These are phyloP conservation scores for Gloeostereum incarnatum DNA, from an alignment of 768 basidiomycete species.

Conservation along the genomic window DNA sequence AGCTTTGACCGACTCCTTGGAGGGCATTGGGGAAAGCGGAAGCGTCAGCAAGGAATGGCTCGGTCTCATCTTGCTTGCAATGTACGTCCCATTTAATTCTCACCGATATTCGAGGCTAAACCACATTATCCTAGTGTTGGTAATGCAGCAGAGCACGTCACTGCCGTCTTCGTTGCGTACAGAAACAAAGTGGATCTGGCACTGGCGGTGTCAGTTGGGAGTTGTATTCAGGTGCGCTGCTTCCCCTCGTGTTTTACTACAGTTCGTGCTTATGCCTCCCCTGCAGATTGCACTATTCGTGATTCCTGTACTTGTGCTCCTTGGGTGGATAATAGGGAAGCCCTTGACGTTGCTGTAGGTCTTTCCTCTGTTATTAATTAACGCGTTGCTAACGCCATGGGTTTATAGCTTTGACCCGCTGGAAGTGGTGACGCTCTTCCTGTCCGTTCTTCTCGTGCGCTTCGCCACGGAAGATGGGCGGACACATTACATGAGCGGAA, in stretches of 20 bases:
- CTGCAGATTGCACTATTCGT: slow-evolving; percentile 7
- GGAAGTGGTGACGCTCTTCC: slow-evolving; percentile 3
- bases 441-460: slow-evolving; percentile 4
- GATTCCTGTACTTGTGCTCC: slow-evolving; percentile 4
- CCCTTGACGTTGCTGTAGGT: slow-evolving; percentile 4
- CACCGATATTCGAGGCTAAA: too few species aligned
- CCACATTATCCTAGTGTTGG: too few species aligned
- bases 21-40: too few species aligned
- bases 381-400: too few species aligned
- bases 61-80: slow-evolving; percentile 4
- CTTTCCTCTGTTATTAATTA: too few species aligned
- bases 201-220: slow-evolving; percentile 4
- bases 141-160: slow-evolving; percentile 5
- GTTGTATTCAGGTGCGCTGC: slow-evolving; percentile 6
- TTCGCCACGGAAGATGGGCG: slow-evolving; percentile 5
- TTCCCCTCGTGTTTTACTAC: too few species aligned
- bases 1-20: slow-evolving; percentile 5
- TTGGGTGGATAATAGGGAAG: slow-evolving; percentile 3
- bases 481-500: slow-evolving; percentile 7
- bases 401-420: slow-evolving; percentile 4
- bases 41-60: too few species aligned
- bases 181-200: slow-evolving; percentile 5
- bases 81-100: slow-evolving; percentile 2
- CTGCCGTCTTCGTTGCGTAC: slow-evolving; percentile 5
- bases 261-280: too few species aligned